Conservation (phyloP, 2,329 filamentous ascomycete species). For the Colletotrichum chlorophyti region DNA sequence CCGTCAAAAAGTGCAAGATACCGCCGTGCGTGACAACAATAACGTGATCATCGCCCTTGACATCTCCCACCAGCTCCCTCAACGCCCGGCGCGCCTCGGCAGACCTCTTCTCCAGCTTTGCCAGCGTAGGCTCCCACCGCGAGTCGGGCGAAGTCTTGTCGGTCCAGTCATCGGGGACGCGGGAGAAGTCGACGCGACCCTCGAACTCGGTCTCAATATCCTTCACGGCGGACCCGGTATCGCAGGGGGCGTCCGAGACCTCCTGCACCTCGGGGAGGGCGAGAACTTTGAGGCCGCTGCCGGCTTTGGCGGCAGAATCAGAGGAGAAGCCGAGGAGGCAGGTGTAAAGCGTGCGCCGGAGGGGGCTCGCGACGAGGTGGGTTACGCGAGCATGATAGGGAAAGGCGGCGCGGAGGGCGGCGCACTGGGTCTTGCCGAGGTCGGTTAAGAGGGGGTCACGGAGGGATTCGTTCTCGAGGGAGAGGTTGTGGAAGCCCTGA, state of each 20-base stretch:
- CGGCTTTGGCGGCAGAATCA: slow-evolving; percentile 40
- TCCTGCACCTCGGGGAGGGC: slow-evolving; percentile 82
- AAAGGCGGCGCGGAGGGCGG: slow-evolving; percentile 65
- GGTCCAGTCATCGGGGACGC: slow-evolving; percentile 74
- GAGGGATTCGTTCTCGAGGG: slow-evolving; percentile 70
- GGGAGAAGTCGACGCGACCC: slow-evolving; percentile 65
- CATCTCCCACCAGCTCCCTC: slow-evolving; percentile 51
- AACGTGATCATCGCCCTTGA: slow-evolving; percentile 64
- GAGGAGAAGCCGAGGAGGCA: slow-evolving; percentile 73
- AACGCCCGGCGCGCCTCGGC: slow-evolving; percentile 66
- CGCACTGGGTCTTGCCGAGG: slow-evolving; percentile 79
- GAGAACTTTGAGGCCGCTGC: slow-evolving; percentile 51
- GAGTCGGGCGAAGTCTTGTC: slow-evolving; percentile 59
- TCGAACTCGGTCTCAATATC: slow-evolving; percentile 68
- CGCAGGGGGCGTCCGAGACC: slow-evolving; percentile 75
- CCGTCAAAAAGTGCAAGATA: slow-evolving; percentile 83
- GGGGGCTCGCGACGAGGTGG: slow-evolving; percentile 77
- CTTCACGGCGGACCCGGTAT: slow-evolving; percentile 69
- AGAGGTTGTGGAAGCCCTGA: slow-evolving; percentile 83
- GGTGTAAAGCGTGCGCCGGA: slow-evolving; percentile 83
- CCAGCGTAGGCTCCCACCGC: slow-evolving; percentile 52
- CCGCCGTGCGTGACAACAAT: slow-evolving; percentile 83
- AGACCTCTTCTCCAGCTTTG: slow-evolving; percentile 67
- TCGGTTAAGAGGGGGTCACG: slow-evolving; percentile 81
- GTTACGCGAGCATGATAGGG: slow-evolving; percentile 70